phyloP scores from a whole-genome alignment of 2,329 filamentous ascomycete species.

The Aspergillus sp. region DNA sequence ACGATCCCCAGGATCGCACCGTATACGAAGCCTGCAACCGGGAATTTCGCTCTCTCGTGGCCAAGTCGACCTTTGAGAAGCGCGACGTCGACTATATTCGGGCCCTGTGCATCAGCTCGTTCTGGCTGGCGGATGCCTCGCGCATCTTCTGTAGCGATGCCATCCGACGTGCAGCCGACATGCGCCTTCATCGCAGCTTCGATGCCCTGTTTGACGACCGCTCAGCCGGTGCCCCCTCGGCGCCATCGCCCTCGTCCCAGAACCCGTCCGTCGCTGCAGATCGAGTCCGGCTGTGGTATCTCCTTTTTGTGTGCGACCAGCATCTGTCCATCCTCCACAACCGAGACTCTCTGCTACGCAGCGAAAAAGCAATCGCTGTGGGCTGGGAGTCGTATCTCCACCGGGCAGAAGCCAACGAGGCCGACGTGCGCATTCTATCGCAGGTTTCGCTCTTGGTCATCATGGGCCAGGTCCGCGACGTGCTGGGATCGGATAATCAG shows the following conservation, averaged over 20 bases:
- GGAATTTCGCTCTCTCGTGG: conserved; percentile 52
- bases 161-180: conserved; percentile 36
- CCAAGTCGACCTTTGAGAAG: conserved; percentile 53
- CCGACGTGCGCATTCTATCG: conserved; percentile 39
- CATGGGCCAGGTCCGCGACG: conserved; percentile 43
- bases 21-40: conserved; percentile 46
- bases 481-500: conserved; percentile 38
- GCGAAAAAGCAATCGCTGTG: conserved; percentile 41
- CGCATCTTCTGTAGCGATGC: conserved; percentile 42
- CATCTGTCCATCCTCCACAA: conserved; percentile 44
- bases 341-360: conserved; percentile 39
- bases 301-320: conserved; percentile 43
- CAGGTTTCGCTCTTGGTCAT: conserved; percentile 42
- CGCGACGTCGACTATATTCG: conserved; percentile 52
- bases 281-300: conserved; percentile 40
- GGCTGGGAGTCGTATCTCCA: conserved; percentile 41
- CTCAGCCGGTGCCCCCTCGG: not conserved
- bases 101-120: conserved; percentile 55
- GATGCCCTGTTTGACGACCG: conserved; percentile 31
- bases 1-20: conserved; percentile 40
- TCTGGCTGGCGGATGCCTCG: conserved; percentile 57
- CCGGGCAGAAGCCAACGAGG: conserved; percentile 37
- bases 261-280: conserved; percentile 26
- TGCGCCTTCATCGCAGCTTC: conserved; percentile 45
- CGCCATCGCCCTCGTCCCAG: not conserved